phyloP scores from a whole-genome alignment of 768 basidiomycete genomes.

The Zangia roseola region DNA sequence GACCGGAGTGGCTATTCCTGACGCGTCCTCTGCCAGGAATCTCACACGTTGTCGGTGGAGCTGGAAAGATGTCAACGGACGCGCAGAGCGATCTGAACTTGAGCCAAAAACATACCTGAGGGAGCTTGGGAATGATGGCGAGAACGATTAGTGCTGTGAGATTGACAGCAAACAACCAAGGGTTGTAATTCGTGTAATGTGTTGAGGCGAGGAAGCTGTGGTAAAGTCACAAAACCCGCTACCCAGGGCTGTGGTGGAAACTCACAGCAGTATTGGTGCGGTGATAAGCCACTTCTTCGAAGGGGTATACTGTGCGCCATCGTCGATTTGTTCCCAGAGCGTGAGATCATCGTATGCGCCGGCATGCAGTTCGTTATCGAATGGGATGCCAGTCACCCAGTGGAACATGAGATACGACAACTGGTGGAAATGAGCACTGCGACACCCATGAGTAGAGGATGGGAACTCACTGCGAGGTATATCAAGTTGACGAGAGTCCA shows the following conservation, averaged over 20 bases:
- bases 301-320: constrained; percentile 97
- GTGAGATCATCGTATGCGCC: constrained; percentile 98
- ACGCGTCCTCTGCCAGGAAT: constrained; percentile 64
- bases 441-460: not conserved
- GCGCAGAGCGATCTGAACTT: constrained; percentile 5
- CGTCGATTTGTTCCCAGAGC: constrained; percentile 99
- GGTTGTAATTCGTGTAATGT: constrained; percentile 97
- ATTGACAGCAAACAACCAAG: constrained; percentile 90
- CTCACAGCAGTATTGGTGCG: constrained; percentile 87
- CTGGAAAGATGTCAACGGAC: constrained; percentile 38
- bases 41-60: constrained; percentile 82
- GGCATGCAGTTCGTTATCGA: constrained; percentile 80
- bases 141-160: constrained; percentile 72
- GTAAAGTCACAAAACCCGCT: not conserved
- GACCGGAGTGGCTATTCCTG: constrained; percentile 65
- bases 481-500: constrained; percentile 93
- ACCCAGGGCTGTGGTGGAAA: constrained; percentile 7
- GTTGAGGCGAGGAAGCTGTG: constrained; percentile 92
- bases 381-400: constrained; percentile 95
- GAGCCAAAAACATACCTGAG: constrained; percentile 57
- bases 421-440: constrained; percentile 38
- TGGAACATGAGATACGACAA: constrained; percentile 99
- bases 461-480: constrained; percentile 76
- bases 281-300: constrained; percentile 96
- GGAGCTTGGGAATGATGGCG: constrained; percentile 93